A percentile compares a stretch with the other conserved stretches of the same genome.
These are phyloP conservation scores for Acacia concinna DNA, from an alignment of 331 rosid species.

Conservation along the genomic window DNA sequence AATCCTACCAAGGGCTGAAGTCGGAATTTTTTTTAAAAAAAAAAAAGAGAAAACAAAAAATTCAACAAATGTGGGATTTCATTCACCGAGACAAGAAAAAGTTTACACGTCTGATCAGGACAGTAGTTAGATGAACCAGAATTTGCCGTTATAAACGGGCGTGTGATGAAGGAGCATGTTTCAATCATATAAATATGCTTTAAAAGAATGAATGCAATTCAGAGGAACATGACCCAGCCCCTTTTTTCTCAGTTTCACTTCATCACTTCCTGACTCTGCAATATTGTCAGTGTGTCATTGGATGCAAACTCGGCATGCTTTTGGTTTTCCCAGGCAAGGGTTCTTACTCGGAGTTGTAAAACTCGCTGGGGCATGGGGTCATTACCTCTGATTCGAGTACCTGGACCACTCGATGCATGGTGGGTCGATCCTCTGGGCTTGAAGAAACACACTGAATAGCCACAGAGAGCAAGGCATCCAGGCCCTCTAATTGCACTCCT, in stretches of 20 bases:
- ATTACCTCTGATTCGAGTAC: constrained; percentile 90
- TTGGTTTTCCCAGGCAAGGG: constrained; percentile 19
- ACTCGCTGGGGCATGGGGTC: constrained; percentile 98
- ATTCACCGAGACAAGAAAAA: constrained; percentile 41
- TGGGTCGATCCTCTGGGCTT: constrained; percentile 89
- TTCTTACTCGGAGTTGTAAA: constrained; percentile 78
- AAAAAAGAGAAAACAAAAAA: not conserved
- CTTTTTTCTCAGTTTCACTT: constrained; percentile 17
- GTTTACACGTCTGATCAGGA: constrained; percentile 37
- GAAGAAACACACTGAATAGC: constrained; percentile 93
- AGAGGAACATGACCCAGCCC: constrained; percentile 34
- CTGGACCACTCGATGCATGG: constrained; percentile 98
- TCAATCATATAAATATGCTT: constrained; percentile 32
- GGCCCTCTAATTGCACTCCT: constrained; percentile 88
- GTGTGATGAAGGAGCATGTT: constrained; percentile 34
- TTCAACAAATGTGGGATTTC: constrained; percentile 40
- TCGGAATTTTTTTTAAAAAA: not conserved
- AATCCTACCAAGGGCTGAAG: constrained; percentile 13
- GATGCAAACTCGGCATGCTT: constrained; percentile 32
- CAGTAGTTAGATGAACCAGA: constrained; percentile 30
- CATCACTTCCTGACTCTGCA: constrained; percentile 31
- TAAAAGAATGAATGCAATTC: constrained; percentile 47
- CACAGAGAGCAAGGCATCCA: constrained; percentile 78
- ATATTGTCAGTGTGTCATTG: constrained; percentile 28
- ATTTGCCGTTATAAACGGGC: constrained; percentile 21